Evolutionary conservation across 2,329 filamentous ascomycete genomes (phyloP), one percentile per base, ranked within the genome.

Genomic region (Botryosphaeria dothidea): DNA sequence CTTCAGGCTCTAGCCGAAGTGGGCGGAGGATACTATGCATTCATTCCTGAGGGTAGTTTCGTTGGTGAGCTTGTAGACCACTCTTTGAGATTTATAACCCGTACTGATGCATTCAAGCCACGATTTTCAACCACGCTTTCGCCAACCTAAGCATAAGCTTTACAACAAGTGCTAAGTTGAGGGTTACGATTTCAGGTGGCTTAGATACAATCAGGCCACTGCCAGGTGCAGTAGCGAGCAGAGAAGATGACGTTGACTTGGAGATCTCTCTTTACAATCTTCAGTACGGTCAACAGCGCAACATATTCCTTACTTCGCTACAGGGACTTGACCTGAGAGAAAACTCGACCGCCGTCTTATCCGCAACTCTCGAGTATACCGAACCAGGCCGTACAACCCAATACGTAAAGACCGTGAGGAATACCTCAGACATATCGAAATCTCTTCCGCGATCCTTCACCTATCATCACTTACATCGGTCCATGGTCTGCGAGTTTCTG

Each of bases 11-110:
- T 89, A 52, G 82, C 86, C 1, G 86, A 88, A 69, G 75, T 84
- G 54, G 82, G 84, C 0, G 77, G 81, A 2, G 87, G 87, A 1
- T 86, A 82, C 71, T 89, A 86, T 65, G 78, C 84, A 8, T 89
- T 88, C 67, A 88, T 89, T 19, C 84, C 86, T 0, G 86, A 89
- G 62, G 82, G 84, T 0, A 84, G 85, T 66, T 88, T 89, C 85
- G 84, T 89, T 66, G 67, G 72, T 45, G 45, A 29, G 41, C 45
- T n/a, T n/a, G n/a, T n/a, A n/a, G n/a, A n/a, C n/a, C n/a, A n/a
- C n/a, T n/a, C n/a, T n/a, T n/a, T n/a, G n/a, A n/a, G n/a, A n/a
- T n/a, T n/a, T n/a, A n/a, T n/a, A n/a, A n/a, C n/a, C n/a, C n/a
- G n/a, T n/a, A n/a, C 19, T 15, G 57, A 41, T 46, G 58, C 5